Evolutionary conservation across 2,329 filamentous ascomycete species (phyloP).

Genomic region (Botryotinia calthae): DNA sequence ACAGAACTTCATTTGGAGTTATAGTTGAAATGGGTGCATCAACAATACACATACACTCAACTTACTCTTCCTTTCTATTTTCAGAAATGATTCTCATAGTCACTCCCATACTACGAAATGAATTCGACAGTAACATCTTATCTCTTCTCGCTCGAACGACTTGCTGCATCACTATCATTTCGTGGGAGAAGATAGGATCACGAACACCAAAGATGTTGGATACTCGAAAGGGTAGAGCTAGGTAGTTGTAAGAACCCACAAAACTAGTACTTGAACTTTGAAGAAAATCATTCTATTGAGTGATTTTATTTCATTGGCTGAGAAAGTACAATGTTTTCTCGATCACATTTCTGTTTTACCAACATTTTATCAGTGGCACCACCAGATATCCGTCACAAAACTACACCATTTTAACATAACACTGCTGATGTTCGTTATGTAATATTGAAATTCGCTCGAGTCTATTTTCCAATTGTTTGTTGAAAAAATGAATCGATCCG

Average conservation of each 20-base stretch:
- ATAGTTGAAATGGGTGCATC: accelerated
- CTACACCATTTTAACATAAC: too few species aligned
- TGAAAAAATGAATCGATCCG: neutral
- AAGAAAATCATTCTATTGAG: neutral
- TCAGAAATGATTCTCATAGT: neutral
- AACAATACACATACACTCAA: neutral
- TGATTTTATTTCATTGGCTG: accelerated
- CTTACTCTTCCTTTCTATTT: accelerated
- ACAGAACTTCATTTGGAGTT: neutral
- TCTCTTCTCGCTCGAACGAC: neutral
- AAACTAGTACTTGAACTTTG: neutral
- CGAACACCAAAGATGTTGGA: neutral
- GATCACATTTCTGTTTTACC: too few species aligned
- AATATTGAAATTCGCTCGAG: too few species aligned
- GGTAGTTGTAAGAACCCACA: neutral
- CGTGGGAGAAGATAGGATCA: neutral
- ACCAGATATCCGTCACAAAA: too few species aligned
- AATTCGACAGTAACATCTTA: neutral
- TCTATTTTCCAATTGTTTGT: too few species aligned
- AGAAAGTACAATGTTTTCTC: neutral
- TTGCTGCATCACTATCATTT: neutral
- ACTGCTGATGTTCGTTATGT: too few species aligned
- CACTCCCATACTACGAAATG: accelerated
- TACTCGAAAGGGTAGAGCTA: neutral
- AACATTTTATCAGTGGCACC: too few species aligned